Evolutionary conservation across 768 basidiomycete species (phyloP).

Genomic region (Cyclocybe cylindracea): DNA sequence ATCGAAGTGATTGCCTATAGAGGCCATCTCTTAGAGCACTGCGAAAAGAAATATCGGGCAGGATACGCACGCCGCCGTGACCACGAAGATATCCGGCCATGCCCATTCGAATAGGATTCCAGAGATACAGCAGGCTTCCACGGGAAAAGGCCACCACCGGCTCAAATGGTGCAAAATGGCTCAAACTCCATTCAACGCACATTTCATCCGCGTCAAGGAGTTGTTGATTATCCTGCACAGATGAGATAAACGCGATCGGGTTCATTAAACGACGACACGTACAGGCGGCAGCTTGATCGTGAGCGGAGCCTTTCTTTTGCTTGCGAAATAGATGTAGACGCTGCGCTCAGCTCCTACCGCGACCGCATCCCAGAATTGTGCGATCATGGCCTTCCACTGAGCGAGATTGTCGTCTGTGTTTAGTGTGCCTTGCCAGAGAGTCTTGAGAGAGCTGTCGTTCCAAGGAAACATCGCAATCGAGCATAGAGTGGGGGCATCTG

Average conservation of each 20-base stretch:
- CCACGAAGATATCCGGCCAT: conserved; percentile 57
- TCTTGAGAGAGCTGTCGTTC: conserved; percentile 35
- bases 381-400: conserved; percentile 47
- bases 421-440: conserved; percentile 37
- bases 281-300: conserved; percentile 38
- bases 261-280: conserved; percentile 9
- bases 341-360: conserved; percentile 42
- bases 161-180: conserved; percentile 41
- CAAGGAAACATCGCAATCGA: conserved; percentile 52
- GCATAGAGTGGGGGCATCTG: conserved; percentile 32
- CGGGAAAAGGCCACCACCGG: conserved; percentile 62
- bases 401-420: conserved; percentile 28
- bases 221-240: conserved; percentile 13
- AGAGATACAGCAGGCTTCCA: conserved; percentile 56
- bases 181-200: conserved; percentile 61
- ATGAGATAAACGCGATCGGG: background rate
- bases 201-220: conserved; percentile 33
- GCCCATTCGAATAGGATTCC: conserved; percentile 41
- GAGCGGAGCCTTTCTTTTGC: conserved; percentile 28
- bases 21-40: background rate
- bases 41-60: background rate
- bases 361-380: conserved; percentile 51
- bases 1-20: conserved; percentile 65
- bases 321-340: conserved; percentile 39
- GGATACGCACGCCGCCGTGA: conserved; percentile 66